Evolutionary conservation across 331 rosid species (phyloP).

Genomic region (Malus hybrid): DNA sequence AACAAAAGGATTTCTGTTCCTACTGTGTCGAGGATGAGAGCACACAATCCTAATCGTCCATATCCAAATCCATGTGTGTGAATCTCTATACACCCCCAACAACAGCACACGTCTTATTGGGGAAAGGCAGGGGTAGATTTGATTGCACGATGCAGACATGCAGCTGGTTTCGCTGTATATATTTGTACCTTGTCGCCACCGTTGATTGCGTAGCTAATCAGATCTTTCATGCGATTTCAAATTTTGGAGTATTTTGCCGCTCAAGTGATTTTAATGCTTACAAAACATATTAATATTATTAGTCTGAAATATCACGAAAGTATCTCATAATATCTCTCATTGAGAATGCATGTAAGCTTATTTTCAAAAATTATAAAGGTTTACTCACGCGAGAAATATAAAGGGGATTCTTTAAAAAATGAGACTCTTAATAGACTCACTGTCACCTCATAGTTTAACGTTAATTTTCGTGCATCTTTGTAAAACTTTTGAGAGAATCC

Average conservation of each 20-base stretch:
- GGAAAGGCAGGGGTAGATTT: not conserved
- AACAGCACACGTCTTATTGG: not conserved
- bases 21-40: not conserved
- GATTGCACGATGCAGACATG: not conserved
- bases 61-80: not conserved
- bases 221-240: too few species aligned
- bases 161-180: not conserved
- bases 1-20: not conserved
- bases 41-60: not conserved
- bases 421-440: rapidly evolving
- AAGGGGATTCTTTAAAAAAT: rapidly evolving
- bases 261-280: too few species aligned
- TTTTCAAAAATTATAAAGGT: too few species aligned
- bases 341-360: too few species aligned
- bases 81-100: not conserved
- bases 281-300: too few species aligned
- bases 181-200: not conserved
- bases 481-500: too few species aligned
- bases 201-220: not conserved
- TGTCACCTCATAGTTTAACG: rapidly evolving
- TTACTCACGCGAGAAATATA: too few species aligned
- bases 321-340: too few species aligned
- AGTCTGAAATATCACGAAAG: too few species aligned
- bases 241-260: too few species aligned
- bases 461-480: too few species aligned